Conservation (phyloP, 2,329 filamentous ascomycete genomes). For the Sphaerulina vaccinii region DNA sequence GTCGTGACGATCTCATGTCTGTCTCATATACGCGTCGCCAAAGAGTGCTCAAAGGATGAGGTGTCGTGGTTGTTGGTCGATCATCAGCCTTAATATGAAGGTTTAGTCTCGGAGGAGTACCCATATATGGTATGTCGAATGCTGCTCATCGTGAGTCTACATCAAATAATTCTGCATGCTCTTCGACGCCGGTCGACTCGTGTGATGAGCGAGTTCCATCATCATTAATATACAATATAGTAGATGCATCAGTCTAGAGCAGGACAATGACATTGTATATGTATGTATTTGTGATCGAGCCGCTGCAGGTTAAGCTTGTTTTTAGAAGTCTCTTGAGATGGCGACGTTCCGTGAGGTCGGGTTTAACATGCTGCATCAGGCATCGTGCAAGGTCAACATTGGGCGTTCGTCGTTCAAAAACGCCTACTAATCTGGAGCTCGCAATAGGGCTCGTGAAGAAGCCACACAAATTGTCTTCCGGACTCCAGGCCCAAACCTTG, state of each 20-base stretch:
- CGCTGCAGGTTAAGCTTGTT: conserved; percentile 17
- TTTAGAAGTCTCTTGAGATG: conserved; percentile 12
- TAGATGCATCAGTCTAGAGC: neutral
- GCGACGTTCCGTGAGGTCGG: conserved; percentile 6
- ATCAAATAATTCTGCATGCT: no score
- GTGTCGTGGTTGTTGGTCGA: conserved; percentile 12
- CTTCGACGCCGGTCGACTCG: neutral
- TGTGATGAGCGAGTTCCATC: neutral
- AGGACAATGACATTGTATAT: neutral
- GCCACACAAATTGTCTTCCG: no score
- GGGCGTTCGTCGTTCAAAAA: no score
- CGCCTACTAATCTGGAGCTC: no score
- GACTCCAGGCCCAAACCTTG: no score
- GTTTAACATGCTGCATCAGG: conserved; percentile 7
- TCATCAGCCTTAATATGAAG: conserved; percentile 10
- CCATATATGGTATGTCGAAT: conserved; percentile 1
- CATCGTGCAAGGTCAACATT: neutral
- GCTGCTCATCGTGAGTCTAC: conserved; percentile 2
- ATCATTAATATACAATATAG: neutral
- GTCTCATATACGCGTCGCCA: neutral
- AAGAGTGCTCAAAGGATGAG: conserved; percentile 3
- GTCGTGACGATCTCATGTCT: conserved; percentile 4
- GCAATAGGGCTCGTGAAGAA: no score
- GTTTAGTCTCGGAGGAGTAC: conserved; percentile 12
- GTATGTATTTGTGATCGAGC: conserved; percentile 13